Conservation (phyloP, 257 asterid genomes). For the Salvia splendens region DNA sequence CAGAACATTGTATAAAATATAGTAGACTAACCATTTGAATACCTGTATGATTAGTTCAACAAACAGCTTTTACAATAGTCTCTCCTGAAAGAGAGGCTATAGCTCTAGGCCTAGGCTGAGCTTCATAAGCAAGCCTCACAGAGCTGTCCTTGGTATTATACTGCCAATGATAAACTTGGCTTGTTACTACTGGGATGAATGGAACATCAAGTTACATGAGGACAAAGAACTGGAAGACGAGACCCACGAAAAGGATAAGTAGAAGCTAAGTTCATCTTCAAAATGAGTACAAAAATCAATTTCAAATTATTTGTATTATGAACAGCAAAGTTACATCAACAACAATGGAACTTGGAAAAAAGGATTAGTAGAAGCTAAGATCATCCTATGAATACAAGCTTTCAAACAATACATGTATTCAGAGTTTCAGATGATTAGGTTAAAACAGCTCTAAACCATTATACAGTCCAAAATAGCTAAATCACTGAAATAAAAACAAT, state of each 20-base stretch:
- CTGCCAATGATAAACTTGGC: slow-evolving; percentile 45
- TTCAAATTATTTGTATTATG: no score
- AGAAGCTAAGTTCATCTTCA: no score
- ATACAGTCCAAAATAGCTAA: background rate
- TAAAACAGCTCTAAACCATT: background rate
- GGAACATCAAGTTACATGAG: background rate
- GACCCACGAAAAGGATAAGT: no score
- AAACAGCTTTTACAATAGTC: slow-evolving; percentile 87
- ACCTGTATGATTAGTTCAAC: slow-evolving; percentile 98
- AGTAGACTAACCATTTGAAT: slow-evolving; percentile 9
- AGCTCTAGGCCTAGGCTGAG: slow-evolving; percentile 92
- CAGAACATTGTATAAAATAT: background rate
- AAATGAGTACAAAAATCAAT: no score
- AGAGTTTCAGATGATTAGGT: slow-evolving; percentile 1
- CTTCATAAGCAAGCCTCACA: slow-evolving; percentile 95
- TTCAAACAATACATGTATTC: no score
- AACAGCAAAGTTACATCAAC: no score
- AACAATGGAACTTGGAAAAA: slow-evolving; percentile 1
- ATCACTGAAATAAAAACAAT: background rate
- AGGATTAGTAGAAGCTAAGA: no score
- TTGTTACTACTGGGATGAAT: slow-evolving; percentile 19
- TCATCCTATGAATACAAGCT: no score
- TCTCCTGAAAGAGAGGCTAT: slow-evolving; percentile 80
- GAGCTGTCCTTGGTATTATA: slow-evolving; percentile 94
- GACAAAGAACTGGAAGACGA: no score